Conservation (phyloP, 2,329 filamentous ascomycete genomes). For the Aspergillus phoenicis region DNA sequence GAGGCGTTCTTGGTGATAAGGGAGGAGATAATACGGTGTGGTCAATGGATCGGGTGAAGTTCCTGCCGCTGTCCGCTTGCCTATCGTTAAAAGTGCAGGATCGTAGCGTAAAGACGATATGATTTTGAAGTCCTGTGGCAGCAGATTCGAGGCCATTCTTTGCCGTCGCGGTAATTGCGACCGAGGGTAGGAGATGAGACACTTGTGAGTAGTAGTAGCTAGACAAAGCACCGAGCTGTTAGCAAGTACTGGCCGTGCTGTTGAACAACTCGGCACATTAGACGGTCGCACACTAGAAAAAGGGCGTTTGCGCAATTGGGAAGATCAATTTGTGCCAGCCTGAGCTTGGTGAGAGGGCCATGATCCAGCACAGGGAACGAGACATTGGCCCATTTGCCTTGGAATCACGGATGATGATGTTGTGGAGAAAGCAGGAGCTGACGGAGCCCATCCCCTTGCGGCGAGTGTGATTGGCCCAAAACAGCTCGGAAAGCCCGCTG, state of each 20-base stretch:
- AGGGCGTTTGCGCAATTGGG: background rate
- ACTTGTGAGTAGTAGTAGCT: background rate
- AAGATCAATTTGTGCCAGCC: background rate
- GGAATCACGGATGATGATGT: slow-evolving; percentile 6
- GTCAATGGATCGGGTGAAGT: slow-evolving; percentile 41
- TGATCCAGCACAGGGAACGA: background rate
- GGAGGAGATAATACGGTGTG: slow-evolving; percentile 76
- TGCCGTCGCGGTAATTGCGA: background rate
- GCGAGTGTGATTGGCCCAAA: slow-evolving; percentile 36
- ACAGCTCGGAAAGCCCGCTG: slow-evolving; percentile 27
- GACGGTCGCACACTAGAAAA: background rate
- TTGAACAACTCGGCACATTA: background rate
- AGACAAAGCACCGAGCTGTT: background rate
- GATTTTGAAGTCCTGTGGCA: slow-evolving; percentile 55
- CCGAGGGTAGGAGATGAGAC: background rate
- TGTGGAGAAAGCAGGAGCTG: slow-evolving; percentile 22
- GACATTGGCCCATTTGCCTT: background rate
- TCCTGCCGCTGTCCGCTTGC: slow-evolving; percentile 30
- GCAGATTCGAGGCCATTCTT: slow-evolving; percentile 24
- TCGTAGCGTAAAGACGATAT: slow-evolving; percentile 76
- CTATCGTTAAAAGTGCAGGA: slow-evolving; percentile 51
- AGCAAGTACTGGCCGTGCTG: background rate
- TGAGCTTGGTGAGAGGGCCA: background rate
- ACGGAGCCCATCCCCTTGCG: slow-evolving; percentile 15
- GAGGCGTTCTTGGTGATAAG: slow-evolving; percentile 76